Evolutionary conservation across 108 stramenopile genomes (phyloP), one percentile per base, ranked within the genome.

Genomic region (Cyclotella atomus): DNA sequence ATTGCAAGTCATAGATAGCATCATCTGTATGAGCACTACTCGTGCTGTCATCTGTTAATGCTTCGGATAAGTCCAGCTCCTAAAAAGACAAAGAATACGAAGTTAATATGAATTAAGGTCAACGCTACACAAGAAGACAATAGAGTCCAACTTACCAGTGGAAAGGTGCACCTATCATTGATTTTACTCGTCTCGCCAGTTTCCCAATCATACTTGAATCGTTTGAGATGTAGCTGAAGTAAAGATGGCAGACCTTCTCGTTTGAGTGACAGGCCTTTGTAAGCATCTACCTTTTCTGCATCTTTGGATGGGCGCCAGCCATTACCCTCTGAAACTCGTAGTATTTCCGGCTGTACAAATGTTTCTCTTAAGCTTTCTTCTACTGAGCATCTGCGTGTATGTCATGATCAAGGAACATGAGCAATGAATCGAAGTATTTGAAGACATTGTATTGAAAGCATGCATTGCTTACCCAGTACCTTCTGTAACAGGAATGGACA

Each of bases 261-360:
- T 43, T 73, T 73, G 71, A 91, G 79, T 0, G 76, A 75, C 6
- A 73, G 83, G 14, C 93, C 93, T 68, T 92, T 95, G 80, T 88
- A 84, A 8, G 93, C 93, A 75, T 95, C 89, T 1, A 95, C 88
- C 54, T 91, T 92, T 28, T 88, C 89, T 0, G 89, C 89, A 14
- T 88, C 93, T 76, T 95, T 95, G 72, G 91, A 87, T 14, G 93
- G 93, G 70, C 93, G 83, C 93, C 93, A 95, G 44, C 93, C 93
- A 76, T 95, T 95, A 32, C 93, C 93, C 71, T 95, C 91, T 0
- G 79, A 73, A 21, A 82, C 87, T 49, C 77, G 83, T 28, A 95
- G 78, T 16, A 89, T 63, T 76, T 95, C 93, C 9, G 90, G 90
- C 57, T 84, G 60, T 33, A 85, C 77, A 61, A 95, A 91, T 60